phyloP scores from a whole-genome alignment of 1,284 basidiomycete genomes.

The Tylopilus sp. region DNA sequence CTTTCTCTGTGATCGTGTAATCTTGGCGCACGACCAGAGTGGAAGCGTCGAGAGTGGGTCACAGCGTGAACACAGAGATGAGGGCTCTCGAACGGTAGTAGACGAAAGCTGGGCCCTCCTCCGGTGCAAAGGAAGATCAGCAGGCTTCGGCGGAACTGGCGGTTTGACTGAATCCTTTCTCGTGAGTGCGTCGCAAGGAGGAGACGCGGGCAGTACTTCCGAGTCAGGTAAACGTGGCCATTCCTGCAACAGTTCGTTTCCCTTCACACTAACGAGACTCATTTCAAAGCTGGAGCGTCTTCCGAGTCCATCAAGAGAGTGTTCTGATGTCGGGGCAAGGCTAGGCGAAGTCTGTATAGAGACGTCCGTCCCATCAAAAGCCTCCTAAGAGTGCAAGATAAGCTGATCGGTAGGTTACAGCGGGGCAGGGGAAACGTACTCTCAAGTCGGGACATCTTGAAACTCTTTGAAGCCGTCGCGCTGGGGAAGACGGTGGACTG shows the following conservation, averaged over 20 bases:
- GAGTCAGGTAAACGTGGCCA: neutral
- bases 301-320: neutral
- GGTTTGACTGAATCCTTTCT: neutral
- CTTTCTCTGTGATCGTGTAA: slow-evolving; percentile 9
- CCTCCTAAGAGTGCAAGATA: neutral
- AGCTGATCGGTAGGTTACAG: neutral
- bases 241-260: neutral
- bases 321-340: neutral
- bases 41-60: slow-evolving; percentile 5
- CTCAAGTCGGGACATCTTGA: slow-evolving; percentile 2
- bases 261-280: neutral
- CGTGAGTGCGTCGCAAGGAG: neutral
- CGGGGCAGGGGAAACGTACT: neutral
- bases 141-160: slow-evolving; percentile 5
- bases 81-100: neutral
- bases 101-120: neutral
- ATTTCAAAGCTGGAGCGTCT: neutral
- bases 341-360: neutral
- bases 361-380: neutral
- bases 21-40: slow-evolving; percentile 17
- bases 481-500: neutral
- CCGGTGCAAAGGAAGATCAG: neutral
- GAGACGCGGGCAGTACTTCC: neutral
- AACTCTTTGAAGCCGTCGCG: slow-evolving; percentile 1
- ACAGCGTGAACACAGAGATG: slow-evolving; percentile 1